Base-by-base conservation (phyloP, 2,329 filamentous ascomycete species). In the Lanzia echinophila region DNA sequence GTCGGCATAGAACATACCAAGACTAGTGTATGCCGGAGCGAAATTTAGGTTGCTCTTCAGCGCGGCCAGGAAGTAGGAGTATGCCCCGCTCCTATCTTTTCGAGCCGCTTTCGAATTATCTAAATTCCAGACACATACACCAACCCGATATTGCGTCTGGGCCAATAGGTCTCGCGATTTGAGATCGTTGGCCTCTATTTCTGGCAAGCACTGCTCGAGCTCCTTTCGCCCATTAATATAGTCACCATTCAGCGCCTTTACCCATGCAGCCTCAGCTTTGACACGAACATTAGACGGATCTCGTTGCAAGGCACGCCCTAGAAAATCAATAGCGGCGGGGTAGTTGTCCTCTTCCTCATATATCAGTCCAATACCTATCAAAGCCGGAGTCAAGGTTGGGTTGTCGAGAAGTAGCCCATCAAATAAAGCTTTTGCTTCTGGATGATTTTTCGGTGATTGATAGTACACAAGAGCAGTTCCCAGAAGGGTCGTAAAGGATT, bases 301-400 rank as follows among this genome's bases (percentile, higher is more conserved):
- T 22, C 87, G 81, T 59, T 83, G 69, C 24, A 95, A 69, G 1
- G 94, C 94, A 58, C 88, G 81, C 38, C 79, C 79, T 12, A 99
- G 73, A 64, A 95, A 96, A 28, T 86, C 80, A 38, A 91, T 83
- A 0, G 95, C 94, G 63, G 89, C 79, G 45, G 81, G 76, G 63
- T 88, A 96, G 58, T 97, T 87, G 64, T 96, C 87, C 60, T 96
- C 90, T 63, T 97, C 94, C 69, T 96, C 90, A 45, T 91, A 86
- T 39, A 99, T 92, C 22, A 97, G 72, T 1, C 94, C 95, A 33
- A 96, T 83, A 0, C 94, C 94, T 44, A 97, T 88, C 57, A 99
- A 75, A 2, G 91, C 91, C 31, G 83, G 74, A 0, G 90, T 95
- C 0, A 87, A 91, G 2, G 81, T 82, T 2, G 84, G 79, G 54